Base-by-base conservation (phyloP, 306 rosid species). In the Pyrus betulifolia region DNA sequence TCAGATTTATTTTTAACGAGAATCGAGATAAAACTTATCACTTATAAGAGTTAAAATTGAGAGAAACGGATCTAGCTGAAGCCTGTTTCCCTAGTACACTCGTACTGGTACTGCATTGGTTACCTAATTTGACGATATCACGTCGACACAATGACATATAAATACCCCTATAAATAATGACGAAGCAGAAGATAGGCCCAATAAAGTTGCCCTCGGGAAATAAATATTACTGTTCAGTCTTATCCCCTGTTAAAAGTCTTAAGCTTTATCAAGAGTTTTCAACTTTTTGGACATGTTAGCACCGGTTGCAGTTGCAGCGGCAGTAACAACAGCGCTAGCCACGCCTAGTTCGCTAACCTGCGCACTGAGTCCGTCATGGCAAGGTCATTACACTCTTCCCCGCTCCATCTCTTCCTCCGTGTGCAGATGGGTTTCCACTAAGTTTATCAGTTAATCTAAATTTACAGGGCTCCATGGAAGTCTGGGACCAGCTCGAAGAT, bases 381-480 rank as follows among this genome's bases (percentile, higher is more conserved):
- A 72, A 79, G 78, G 82, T 72, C 25, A 46, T 33, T 42, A 0
- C 13, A 33, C 15, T 13, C 12, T 11, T 33, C 42, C 3, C 12
- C 19, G 6, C 11, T 33, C 27, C 38, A 1, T 60, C 44, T 55
- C 28, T 60, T 30, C 38, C 19, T 70, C 21, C 5, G 6, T 40
- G 15, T 40, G 33, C 38, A 4, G 35, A 2, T 19, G 68, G 74
- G 74, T 64, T 72, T 42, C 1, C 8, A 15, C 8, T 11, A n/a
- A 33, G n/a, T 74, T 82, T 76, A 59, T 18, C 79, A 70, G 0
- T 45, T 28, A 27, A 45, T 74, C n/a, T 45, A 17, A 62, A 21
- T 30, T 61, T 45, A 46, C 78, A 76, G 88, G 84, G 45, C 54
- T 79, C 44, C 77, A 33, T 54, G 74, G 74, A 57, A 76, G 28